These are phyloP conservation scores for Ophiostoma triangulosporum DNA, from an alignment of 2,329 filamentous ascomycete genomes.

Conservation along the genomic window DNA sequence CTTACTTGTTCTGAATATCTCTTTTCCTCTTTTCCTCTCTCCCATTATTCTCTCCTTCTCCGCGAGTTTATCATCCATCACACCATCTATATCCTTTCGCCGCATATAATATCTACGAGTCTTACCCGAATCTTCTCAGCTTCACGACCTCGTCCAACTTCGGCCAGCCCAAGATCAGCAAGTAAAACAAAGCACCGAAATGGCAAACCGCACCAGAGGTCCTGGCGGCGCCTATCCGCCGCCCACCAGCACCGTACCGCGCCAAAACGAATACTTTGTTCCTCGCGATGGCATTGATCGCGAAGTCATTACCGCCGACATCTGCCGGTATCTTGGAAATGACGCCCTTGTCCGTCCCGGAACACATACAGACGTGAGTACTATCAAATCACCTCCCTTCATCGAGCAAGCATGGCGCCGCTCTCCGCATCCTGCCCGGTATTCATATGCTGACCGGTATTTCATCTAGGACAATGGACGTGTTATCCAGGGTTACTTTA, in stretches of 20 bases:
- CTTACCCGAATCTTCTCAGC: neutral
- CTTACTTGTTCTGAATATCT: neutral
- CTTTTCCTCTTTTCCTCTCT: neutral
- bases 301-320: constrained; percentile 73
- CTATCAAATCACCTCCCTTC: neutral
- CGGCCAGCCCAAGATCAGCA: neutral
- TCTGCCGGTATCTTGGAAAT: constrained; percentile 72
- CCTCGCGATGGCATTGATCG: constrained; percentile 69
- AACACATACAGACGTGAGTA: constrained; percentile 50
- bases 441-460: constrained; percentile 2
- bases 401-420: too few species aligned
- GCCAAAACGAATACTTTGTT: constrained; percentile 69
- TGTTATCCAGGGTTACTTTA: constrained; percentile 58
- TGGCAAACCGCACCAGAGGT: constrained; percentile 5
- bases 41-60: too few species aligned
- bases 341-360: constrained; percentile 67
- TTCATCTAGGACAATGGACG: constrained; percentile 39
- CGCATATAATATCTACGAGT: neutral
- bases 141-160: neutral
- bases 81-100: neutral
- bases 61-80: neutral
- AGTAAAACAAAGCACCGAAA: neutral
- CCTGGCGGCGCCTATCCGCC: neutral
- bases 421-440: neutral
- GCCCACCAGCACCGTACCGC: constrained; percentile 16